Evolutionary conservation across 352 stramenopile genomes (phyloP).

Genomic region (Phytophthora multivora): DNA sequence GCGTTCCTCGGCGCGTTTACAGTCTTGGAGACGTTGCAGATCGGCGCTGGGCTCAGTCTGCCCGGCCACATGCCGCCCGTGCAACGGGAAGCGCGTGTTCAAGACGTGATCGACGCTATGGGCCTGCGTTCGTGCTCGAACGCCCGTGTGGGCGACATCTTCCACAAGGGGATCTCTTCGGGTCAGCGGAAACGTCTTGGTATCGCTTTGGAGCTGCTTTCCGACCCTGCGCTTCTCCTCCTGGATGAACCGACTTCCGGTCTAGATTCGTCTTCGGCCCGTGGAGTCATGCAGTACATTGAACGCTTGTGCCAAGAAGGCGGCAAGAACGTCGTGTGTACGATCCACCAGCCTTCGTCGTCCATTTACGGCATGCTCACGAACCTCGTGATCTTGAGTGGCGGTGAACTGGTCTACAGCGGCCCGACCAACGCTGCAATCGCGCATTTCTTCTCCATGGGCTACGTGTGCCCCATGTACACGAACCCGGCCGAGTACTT

Average conservation of each 20-base stretch:
- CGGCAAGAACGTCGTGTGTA: slow-evolving; percentile 80
- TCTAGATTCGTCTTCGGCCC: slow-evolving; percentile 90
- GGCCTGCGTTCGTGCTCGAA: slow-evolving; percentile 59
- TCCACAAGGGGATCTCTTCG: slow-evolving; percentile 87
- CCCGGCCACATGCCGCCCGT: slow-evolving; percentile 51
- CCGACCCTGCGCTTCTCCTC: slow-evolving; percentile 94
- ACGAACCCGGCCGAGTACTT: slow-evolving; percentile 83
- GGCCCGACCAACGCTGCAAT: slow-evolving; percentile 71
- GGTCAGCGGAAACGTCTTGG: slow-evolving; percentile 92
- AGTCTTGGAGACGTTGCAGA: slow-evolving; percentile 75
- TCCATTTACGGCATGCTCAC: slow-evolving; percentile 74
- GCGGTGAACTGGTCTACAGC: slow-evolving; percentile 91
- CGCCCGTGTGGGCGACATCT: slow-evolving; percentile 85
- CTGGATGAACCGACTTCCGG: slow-evolving; percentile 95
- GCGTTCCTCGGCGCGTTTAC: slow-evolving; percentile 75
- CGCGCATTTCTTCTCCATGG: slow-evolving; percentile 61
- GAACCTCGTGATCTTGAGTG: slow-evolving; percentile 69
- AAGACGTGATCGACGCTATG: slow-evolving; percentile 78
- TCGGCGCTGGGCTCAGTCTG: slow-evolving; percentile 63
- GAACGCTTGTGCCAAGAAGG: slow-evolving; percentile 55
- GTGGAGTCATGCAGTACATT: slow-evolving; percentile 88
- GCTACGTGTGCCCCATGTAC: slow-evolving; percentile 73
- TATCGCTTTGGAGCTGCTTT: slow-evolving; percentile 95
- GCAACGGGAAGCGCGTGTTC: slow-evolving; percentile 59
- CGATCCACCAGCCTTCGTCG: slow-evolving; percentile 89